Evolutionary conservation across 2,329 filamentous ascomycete species (phyloP).

Genomic region (Beauveria asiatica): DNA sequence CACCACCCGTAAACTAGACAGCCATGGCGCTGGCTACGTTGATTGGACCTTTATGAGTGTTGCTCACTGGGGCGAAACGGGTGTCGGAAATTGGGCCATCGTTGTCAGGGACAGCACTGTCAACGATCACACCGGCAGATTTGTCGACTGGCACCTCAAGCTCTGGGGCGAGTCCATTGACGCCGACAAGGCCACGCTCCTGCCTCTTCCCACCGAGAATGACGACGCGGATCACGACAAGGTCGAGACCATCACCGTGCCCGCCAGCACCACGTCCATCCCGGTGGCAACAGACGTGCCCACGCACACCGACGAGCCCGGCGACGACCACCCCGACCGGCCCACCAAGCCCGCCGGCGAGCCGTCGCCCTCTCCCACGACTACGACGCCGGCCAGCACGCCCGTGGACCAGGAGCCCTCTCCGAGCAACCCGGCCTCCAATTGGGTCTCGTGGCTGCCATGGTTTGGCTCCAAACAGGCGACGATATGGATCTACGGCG

Average conservation of each 20-base stretch:
- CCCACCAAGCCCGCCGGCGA: constrained; percentile 38
- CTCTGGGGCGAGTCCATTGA: constrained; percentile 89
- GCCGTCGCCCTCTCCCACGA: constrained; percentile 24
- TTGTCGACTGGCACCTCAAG: constrained; percentile 87
- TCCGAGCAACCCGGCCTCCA: constrained; percentile 47
- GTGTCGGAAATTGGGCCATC: constrained; percentile 83
- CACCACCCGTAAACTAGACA: constrained; percentile 62
- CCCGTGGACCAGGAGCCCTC: constrained; percentile 27
- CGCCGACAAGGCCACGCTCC: constrained; percentile 57
- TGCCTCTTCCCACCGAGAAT: constrained; percentile 73
- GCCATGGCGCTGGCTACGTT: constrained; percentile 60
- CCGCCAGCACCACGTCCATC: constrained; percentile 29
- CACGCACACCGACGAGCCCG: constrained; percentile 37
- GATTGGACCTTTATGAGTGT: constrained; percentile 99
- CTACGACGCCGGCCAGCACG: constrained; percentile 21
- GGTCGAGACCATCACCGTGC: constrained; percentile 42
- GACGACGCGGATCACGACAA: constrained; percentile 77
- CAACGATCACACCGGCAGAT: constrained; percentile 69
- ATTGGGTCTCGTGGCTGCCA: constrained; percentile 79
- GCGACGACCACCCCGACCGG: constrained; percentile 57
- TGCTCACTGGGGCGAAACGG: constrained; percentile 88
- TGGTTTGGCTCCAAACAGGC: constrained; percentile 84
- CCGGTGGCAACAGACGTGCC: constrained; percentile 39
- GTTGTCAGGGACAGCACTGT: constrained; percentile 75
- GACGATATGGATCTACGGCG: constrained; percentile 88